These are phyloP conservation scores for Musa schizocarpa DNA, from an alignment of 176 grass and related monocot genomes.

Conservation along the genomic window DNA sequence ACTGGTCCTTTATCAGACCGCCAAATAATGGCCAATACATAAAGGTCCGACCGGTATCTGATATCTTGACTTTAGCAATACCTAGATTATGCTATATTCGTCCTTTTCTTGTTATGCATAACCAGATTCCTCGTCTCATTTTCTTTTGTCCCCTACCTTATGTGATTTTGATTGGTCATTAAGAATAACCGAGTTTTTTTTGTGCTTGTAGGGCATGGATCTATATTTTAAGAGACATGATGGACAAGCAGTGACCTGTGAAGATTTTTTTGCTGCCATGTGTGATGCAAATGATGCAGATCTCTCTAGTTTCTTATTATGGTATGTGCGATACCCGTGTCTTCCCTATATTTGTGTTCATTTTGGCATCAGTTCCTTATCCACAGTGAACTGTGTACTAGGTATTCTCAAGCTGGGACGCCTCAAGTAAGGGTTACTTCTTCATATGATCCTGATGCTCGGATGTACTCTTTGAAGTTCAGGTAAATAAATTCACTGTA, in stretches of 20 bases:
- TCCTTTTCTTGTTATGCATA: neutral
- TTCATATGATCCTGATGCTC: constrained; percentile 57
- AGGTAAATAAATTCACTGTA: constrained; percentile 34
- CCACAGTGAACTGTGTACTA: constrained; percentile 28
- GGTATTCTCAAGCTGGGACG: constrained; percentile 93
- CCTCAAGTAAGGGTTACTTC: constrained; percentile 64
- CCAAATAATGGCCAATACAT: no score
- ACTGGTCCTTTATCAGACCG: no score
- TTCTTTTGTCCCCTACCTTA: constrained; percentile 5
- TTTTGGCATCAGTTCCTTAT: constrained; percentile 9
- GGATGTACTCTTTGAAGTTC: constrained; percentile 69
- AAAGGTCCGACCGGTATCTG: neutral
- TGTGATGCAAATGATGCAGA: constrained; percentile 88
- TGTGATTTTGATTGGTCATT: constrained; percentile 5
- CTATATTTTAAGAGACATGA: constrained; percentile 98
- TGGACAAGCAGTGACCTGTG: constrained; percentile 93
- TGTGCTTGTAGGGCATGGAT: constrained; percentile 80
- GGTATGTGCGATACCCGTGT: constrained; percentile 31
- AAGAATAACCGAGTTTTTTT: constrained; percentile 11
- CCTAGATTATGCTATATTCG: neutral
- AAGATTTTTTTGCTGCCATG: constrained; percentile 98
- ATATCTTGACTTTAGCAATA: neutral
- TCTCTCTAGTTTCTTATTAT: constrained; percentile 77
- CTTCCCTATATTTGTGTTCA: constrained; percentile 3
- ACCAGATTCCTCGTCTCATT: constrained; percentile 1